Percentiles rank a stretch among this genome's conserved stretches.
These are phyloP conservation scores for Jacaranda copaia DNA, from an alignment of 257 asterid species.

Conservation along the genomic window DNA sequence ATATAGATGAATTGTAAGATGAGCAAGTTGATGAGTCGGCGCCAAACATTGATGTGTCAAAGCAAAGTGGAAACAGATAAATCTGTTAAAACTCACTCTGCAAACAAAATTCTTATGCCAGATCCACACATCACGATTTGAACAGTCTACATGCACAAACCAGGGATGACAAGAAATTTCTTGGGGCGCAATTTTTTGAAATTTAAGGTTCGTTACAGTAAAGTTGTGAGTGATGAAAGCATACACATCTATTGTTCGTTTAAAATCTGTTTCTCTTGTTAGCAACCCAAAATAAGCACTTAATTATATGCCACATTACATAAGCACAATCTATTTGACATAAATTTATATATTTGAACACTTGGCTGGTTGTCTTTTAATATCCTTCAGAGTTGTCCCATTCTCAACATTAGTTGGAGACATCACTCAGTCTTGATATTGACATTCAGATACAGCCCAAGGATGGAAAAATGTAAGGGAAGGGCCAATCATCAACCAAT, in stretches of 20 bases:
- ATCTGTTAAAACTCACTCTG: neutral
- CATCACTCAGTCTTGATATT: neutral
- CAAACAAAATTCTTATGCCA: neutral
- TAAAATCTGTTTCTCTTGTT: neutral
- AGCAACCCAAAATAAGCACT: neutral
- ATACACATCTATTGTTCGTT: neutral
- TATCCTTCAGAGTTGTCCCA: neutral
- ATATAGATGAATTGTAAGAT: slow-evolving; percentile 19
- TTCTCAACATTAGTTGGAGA: neutral
- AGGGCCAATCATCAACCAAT: neutral
- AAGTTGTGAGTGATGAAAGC: neutral
- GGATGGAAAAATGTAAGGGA: neutral
- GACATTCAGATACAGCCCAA: neutral
- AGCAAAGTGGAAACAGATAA: slow-evolving; percentile 9
- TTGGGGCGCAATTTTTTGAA: neutral
- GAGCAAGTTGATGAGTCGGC: neutral
- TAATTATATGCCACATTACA: neutral
- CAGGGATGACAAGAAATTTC: slow-evolving; percentile 1
- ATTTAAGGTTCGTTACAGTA: neutral
- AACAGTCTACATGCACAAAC: slow-evolving; percentile 4
- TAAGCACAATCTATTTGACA: neutral
- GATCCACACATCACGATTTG: neutral
- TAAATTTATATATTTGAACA: neutral
- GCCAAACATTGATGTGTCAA: slow-evolving; percentile 10
- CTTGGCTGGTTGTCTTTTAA: neutral